Conservation (phyloP, 2,329 filamentous ascomycete genomes). For the Sporothrix phasma region DNA sequence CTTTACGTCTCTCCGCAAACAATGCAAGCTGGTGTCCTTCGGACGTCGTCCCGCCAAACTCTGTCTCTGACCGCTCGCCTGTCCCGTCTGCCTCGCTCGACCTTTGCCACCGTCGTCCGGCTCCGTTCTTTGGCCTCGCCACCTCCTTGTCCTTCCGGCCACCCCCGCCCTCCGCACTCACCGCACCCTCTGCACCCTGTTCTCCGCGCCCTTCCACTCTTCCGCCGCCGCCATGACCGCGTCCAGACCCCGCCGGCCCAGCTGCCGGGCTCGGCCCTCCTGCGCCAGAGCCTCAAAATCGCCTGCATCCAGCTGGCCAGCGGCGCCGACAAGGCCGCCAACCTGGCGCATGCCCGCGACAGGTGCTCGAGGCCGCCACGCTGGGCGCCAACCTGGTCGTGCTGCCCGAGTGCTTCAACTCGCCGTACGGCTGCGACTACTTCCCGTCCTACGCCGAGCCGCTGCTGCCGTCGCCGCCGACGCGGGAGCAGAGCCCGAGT, state of each 20-base stretch:
- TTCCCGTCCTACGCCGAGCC: slow-evolving; percentile 90
- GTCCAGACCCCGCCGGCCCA: background rate
- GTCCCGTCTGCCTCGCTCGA: background rate
- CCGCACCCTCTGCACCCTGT: background rate
- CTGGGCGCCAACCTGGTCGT: slow-evolving; percentile 78
- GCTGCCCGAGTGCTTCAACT: slow-evolving; percentile 98
- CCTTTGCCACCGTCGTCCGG: background rate
- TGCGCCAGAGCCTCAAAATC: slow-evolving; percentile 69
- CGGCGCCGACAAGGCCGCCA: slow-evolving; percentile 72
- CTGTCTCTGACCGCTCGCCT: background rate
- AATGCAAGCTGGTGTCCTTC: slow-evolving; percentile 1
- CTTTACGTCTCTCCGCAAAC: background rate
- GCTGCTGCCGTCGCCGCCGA: slow-evolving; percentile 66
- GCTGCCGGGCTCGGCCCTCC: slow-evolving; percentile 32
- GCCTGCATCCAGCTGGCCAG: slow-evolving; percentile 74
- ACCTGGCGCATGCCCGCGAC: slow-evolving; percentile 68
- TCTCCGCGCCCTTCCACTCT: background rate
- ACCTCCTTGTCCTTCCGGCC: background rate
- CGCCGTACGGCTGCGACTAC: slow-evolving; percentile 81
- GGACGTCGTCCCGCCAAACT: background rate
- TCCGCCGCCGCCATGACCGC: background rate
- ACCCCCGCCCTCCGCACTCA: no score
- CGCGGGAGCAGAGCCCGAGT: slow-evolving; percentile 61
- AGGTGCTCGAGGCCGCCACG: slow-evolving; percentile 70
- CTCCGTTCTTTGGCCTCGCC: background rate